These are phyloP conservation scores for Limnanthes douglasii DNA, from an alignment of 345 rosid species.

Conservation along the genomic window DNA sequence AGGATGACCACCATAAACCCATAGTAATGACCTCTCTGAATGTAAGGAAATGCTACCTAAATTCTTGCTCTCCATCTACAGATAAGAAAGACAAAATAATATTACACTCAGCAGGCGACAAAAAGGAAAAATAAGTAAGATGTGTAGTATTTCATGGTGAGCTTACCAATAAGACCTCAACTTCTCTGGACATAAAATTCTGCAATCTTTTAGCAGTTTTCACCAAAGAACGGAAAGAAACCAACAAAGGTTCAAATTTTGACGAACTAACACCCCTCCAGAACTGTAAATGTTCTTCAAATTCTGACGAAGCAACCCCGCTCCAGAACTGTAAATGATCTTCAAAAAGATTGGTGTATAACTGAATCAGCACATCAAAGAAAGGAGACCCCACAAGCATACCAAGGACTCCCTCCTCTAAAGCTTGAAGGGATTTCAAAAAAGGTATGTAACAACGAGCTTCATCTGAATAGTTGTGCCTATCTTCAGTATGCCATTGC, in stretches of 20 bases:
- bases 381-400: slow-evolving; percentile 37
- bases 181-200: slow-evolving; percentile 31
- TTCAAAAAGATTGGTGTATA: slow-evolving; percentile 43
- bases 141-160: slow-evolving; percentile 4
- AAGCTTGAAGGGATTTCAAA: slow-evolving; percentile 33
- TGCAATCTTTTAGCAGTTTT: slow-evolving; percentile 44
- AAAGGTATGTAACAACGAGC: slow-evolving; percentile 23
- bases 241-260: slow-evolving; percentile 23
- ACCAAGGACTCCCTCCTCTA: slow-evolving; percentile 47
- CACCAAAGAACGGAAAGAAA: slow-evolving; percentile 53
- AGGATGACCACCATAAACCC: slow-evolving; percentile 94
- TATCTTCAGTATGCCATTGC: slow-evolving; percentile 61
- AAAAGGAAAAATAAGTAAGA: slow-evolving; percentile 2
- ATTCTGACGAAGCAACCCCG: slow-evolving; percentile 21
- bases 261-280: slow-evolving; percentile 35
- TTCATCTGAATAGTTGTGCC: slow-evolving; percentile 18
- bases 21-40: slow-evolving; percentile 57
- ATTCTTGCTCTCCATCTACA: slow-evolving; percentile 36
- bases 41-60: slow-evolving; percentile 25
- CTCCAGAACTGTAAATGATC: slow-evolving; percentile 62
- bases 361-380: slow-evolving; percentile 24
- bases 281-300: slow-evolving; percentile 29
- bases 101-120: slow-evolving; percentile 3
- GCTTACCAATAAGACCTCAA: slow-evolving; percentile 40
- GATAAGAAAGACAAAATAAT: slow-evolving; percentile 11